These are phyloP conservation scores for Daldinia bambusicola DNA, from an alignment of 495 filamentous ascomycete species.

Conservation along the genomic window DNA sequence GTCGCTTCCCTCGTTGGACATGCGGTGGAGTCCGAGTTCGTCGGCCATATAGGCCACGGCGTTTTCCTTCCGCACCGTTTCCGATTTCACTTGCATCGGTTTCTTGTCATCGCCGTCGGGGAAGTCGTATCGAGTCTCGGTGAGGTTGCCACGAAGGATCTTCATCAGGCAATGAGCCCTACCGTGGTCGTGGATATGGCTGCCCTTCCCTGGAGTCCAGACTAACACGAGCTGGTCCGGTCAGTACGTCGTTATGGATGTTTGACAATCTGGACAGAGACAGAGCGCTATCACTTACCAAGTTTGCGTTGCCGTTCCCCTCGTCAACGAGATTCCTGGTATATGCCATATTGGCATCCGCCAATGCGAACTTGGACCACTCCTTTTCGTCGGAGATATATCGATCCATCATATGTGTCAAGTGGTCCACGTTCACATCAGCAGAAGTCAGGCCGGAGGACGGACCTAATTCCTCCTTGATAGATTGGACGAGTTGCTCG, in stretches of 20 bases:
- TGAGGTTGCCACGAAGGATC: constrained; percentile 78
- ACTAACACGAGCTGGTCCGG: constrained; percentile 77
- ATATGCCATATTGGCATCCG: constrained; percentile 72
- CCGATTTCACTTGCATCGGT: constrained; percentile 62
- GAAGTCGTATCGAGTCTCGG: constrained; percentile 83
- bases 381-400: constrained; percentile 74
- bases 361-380: constrained; percentile 77
- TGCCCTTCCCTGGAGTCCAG: constrained; percentile 90
- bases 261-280: constrained; percentile 1
- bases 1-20: constrained; percentile 78
- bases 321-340: constrained; percentile 91
- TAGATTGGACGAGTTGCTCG: constrained; percentile 75
- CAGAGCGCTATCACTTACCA: constrained; percentile 64
- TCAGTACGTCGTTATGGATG: constrained; percentile 15
- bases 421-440: constrained; percentile 76
- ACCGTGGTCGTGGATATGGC: constrained; percentile 88
- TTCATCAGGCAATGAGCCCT: constrained; percentile 80
- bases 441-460: constrained; percentile 81
- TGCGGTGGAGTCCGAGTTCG: constrained; percentile 82
- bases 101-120: constrained; percentile 65
- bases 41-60: constrained; percentile 89
- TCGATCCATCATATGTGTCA: constrained; percentile 73
- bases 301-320: constrained; percentile 90
- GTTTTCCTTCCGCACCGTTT: constrained; percentile 66
- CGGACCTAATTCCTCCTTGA: constrained; percentile 76